These are phyloP conservation scores for Sclerospora graminicola DNA, from an alignment of 352 stramenopile genomes.

Conservation along the genomic window DNA sequence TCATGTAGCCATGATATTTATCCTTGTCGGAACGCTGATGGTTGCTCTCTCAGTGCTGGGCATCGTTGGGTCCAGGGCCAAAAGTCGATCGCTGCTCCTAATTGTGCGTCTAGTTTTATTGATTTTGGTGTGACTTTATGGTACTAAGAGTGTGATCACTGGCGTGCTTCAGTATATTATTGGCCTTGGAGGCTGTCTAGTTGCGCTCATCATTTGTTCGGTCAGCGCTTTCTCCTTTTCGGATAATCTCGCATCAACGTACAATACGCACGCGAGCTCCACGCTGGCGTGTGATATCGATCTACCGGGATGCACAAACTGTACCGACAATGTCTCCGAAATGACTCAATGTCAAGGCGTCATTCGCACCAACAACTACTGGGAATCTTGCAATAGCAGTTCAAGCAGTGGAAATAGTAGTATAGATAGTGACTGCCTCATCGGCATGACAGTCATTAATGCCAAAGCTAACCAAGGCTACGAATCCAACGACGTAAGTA, in stretches of 20 bases:
- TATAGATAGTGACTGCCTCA: constrained; percentile 23
- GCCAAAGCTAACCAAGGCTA: constrained; percentile 40
- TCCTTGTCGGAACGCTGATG: constrained; percentile 56
- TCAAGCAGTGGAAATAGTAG: constrained; percentile 2
- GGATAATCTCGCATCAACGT: constrained; percentile 39
- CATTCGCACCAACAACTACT: constrained; percentile 27
- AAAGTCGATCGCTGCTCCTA: constrained; percentile 65
- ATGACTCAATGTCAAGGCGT: constrained; percentile 34
- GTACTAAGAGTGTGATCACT: neutral
- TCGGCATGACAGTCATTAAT: constrained; percentile 50
- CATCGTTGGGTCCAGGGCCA: constrained; percentile 54
- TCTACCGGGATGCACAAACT: constrained; percentile 69
- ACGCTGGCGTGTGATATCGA: constrained; percentile 57
- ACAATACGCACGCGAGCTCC: constrained; percentile 31
- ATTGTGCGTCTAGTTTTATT: constrained; percentile 37
- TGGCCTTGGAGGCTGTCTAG: constrained; percentile 47
- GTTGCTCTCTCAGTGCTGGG: constrained; percentile 55
- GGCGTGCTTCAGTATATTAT: constrained; percentile 45
- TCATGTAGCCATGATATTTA: constrained; percentile 49
- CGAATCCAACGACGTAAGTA: constrained; percentile 49
- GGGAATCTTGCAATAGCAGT: constrained; percentile 28
- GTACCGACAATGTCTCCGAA: constrained; percentile 24
- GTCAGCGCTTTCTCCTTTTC: constrained; percentile 61
- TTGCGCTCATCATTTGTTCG: constrained; percentile 50
- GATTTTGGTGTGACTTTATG: neutral